Percentiles rank a stretch among this genome's conserved stretches.
Conservation (phyloP, 768 basidiomycete genomes). For the Cytidiella melzeri region DNA sequence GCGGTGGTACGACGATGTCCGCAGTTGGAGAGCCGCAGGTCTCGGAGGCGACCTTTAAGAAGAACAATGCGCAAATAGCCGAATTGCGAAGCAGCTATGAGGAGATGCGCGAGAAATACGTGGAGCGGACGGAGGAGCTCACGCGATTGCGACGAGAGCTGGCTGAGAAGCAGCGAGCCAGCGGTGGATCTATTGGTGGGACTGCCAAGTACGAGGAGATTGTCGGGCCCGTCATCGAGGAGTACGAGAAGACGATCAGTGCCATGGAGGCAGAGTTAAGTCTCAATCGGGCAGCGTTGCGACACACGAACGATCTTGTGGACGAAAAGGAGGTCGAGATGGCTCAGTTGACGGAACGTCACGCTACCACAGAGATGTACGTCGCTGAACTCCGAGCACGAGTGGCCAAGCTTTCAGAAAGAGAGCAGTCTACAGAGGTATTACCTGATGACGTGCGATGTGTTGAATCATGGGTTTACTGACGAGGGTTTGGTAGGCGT, state of each 20-base stretch:
- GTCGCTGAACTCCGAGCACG: slow-evolving; percentile 80
- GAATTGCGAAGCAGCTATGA: slow-evolving; percentile 85
- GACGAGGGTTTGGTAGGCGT: slow-evolving; percentile 48
- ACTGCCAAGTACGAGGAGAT: slow-evolving; percentile 79
- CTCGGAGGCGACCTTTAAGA: slow-evolving; percentile 52
- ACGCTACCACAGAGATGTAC: slow-evolving; percentile 76
- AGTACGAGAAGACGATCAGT: slow-evolving; percentile 96
- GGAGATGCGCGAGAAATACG: slow-evolving; percentile 75
- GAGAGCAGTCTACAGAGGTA: slow-evolving; percentile 91
- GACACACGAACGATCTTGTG: slow-evolving; percentile 88
- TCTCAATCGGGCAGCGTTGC: slow-evolving; percentile 78
- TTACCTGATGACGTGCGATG: slow-evolving; percentile 19
- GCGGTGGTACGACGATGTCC: slow-evolving; percentile 31
- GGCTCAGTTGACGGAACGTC: slow-evolving; percentile 55
- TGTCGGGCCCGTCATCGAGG: slow-evolving; percentile 96
- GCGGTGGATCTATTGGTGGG: slow-evolving; percentile 56
- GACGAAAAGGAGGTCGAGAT: slow-evolving; percentile 88
- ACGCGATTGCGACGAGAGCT: slow-evolving; percentile 74
- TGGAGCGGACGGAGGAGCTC: slow-evolving; percentile 85
- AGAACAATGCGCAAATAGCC: slow-evolving; percentile 72
- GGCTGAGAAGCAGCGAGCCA: slow-evolving; percentile 65
- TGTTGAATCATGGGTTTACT: slow-evolving; percentile 1
- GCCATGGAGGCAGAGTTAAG: slow-evolving; percentile 92
- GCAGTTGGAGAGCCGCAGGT: slow-evolving; percentile 21
- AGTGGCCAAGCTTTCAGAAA: slow-evolving; percentile 75